A percentile compares a stretch with the other conserved stretches of the same genome.
Evolutionary conservation across 148 eudicot species (phyloP).

Genomic region (Rhododendron griersonianum): DNA sequence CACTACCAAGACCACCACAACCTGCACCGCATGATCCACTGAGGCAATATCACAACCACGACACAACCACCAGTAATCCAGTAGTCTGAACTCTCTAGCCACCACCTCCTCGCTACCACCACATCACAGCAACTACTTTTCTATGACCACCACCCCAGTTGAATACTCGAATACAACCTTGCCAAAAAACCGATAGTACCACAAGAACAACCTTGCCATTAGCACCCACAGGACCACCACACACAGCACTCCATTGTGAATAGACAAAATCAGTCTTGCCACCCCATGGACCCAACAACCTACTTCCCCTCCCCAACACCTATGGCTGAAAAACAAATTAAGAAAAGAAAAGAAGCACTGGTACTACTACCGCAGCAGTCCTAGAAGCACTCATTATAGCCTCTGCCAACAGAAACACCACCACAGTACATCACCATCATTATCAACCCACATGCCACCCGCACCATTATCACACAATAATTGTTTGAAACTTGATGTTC

Average conservation of each 20-base stretch:
- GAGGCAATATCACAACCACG: background rate
- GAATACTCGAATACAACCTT: background rate
- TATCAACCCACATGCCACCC: background rate
- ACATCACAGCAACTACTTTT: background rate
- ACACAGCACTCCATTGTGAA: background rate
- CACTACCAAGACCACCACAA: background rate
- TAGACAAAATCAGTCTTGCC: background rate
- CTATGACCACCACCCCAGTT: background rate
- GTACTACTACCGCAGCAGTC: background rate
- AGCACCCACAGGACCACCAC: background rate
- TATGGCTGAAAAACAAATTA: background rate
- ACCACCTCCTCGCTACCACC: background rate
- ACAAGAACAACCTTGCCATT: background rate
- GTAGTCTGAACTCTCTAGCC: background rate
- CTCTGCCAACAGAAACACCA: background rate
- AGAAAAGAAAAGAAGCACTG: background rate
- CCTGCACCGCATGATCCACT: background rate
- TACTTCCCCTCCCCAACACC: background rate
- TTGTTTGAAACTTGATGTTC: background rate
- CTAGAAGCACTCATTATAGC: background rate
- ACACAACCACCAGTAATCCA: background rate
- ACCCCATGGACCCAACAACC: background rate
- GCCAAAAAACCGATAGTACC: background rate
- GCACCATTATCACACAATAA: background rate
- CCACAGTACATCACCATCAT: background rate